Conservation (phyloP, 2,329 filamentous ascomycete genomes). For the Pyrenophora teres region DNA sequence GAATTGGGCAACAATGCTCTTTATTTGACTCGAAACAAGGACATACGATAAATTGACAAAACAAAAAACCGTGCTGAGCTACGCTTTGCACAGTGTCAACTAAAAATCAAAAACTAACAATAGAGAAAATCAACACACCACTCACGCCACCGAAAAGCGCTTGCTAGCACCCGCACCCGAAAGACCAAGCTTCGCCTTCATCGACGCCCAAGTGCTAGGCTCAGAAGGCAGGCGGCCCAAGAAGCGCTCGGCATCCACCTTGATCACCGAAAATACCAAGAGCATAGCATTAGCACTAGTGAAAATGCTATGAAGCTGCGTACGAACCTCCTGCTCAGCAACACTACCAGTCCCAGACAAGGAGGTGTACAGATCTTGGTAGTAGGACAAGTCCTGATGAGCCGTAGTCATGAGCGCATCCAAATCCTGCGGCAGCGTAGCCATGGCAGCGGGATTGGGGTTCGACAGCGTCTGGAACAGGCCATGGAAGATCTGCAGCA, state of each 20-base stretch:
- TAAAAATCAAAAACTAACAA: not conserved
- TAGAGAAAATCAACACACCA: not conserved
- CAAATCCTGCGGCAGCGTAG: conserved; percentile 7
- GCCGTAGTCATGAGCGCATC: conserved; percentile 9
- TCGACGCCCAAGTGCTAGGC: conserved; percentile 6
- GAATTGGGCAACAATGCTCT: too few species aligned
- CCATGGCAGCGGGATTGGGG: not conserved
- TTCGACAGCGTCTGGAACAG: conserved; percentile 12
- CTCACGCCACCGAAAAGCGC: not conserved
- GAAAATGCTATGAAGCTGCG: conserved; percentile 13
- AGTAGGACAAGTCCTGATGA: conserved; percentile 11
- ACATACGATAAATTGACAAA: too few species aligned
- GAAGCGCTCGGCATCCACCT: conserved; percentile 9
- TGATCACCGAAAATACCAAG: conserved; percentile 9
- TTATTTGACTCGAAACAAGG: too few species aligned
- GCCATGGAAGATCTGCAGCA: conserved; percentile 14
- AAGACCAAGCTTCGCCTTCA: conserved; percentile 8
- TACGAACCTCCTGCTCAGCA: conserved; percentile 11
- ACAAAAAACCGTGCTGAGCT: too few species aligned
- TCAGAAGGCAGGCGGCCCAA: conserved; percentile 10
- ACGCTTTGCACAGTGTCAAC: not conserved
- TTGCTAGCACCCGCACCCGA: not conserved
- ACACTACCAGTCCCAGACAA: conserved; percentile 5
- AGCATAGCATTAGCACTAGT: conserved; percentile 12
- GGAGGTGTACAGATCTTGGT: conserved; percentile 6